Conservation (phyloP, 805 yeast species). For the Nematodospora valgi region DNA sequence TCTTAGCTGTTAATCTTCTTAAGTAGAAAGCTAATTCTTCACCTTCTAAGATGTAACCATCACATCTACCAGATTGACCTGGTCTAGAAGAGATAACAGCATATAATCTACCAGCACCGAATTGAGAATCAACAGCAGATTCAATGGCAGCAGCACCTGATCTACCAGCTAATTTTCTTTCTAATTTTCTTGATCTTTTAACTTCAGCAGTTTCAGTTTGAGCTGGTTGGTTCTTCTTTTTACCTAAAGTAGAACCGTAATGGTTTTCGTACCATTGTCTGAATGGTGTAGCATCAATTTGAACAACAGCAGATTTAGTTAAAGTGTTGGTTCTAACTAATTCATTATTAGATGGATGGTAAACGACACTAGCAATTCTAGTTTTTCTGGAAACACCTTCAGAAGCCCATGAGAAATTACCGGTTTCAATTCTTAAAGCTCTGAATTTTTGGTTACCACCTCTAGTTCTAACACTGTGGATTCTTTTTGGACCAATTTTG, state of each 20-base stretch:
- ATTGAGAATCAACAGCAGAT: constrained; percentile 90
- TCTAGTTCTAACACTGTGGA: constrained; percentile 98
- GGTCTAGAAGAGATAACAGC: constrained; percentile 99
- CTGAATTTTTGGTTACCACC: constrained; percentile 99
- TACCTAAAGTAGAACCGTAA: constrained; percentile 93
- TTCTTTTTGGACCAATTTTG: constrained; percentile 98
- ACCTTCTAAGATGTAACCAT: constrained; percentile 99
- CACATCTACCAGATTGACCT: constrained; percentile 99
- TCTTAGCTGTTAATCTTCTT: constrained; percentile 99
- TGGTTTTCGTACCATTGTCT: constrained; percentile 98
- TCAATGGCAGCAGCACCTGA: constrained; percentile 81
- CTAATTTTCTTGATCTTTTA: constrained; percentile 71
- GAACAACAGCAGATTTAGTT: constrained; percentile 98
- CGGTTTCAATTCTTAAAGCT: constrained; percentile 98
- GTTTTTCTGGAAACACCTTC: constrained; percentile 99
- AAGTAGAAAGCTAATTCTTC: constrained; percentile 99
- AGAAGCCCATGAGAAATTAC: constrained; percentile 99
- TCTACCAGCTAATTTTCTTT: constrained; percentile 93
- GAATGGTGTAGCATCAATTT: constrained; percentile 99
- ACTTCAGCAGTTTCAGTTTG: constrained; percentile 57
- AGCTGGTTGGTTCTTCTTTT: constrained; percentile 43
- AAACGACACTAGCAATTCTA: constrained; percentile 95
- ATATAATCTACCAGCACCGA: constrained; percentile 98
- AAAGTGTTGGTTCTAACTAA: constrained; percentile 99
- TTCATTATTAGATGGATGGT: constrained; percentile 99